phyloP scores from a whole-genome alignment of 176 grass and related monocot genomes.

The Leersia perrieri region DNA sequence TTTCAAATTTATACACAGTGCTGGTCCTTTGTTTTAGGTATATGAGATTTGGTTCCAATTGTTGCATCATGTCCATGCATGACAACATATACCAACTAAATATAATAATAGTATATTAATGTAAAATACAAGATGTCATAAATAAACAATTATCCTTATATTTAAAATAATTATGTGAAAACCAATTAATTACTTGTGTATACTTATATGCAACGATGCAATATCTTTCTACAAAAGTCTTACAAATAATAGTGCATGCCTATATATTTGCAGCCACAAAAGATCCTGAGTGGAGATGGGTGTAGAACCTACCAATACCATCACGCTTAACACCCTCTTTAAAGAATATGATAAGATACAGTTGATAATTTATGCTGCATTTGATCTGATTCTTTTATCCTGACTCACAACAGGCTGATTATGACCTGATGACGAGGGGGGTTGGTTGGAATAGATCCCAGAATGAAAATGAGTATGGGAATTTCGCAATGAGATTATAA shows the following conservation, averaged over 20 bases:
- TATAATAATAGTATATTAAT: not conserved
- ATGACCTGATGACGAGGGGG: constrained; percentile 59
- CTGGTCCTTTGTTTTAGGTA: constrained; percentile 13
- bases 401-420: constrained; percentile 61
- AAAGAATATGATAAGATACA: not conserved
- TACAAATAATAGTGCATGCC: not conserved
- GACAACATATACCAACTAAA: not conserved
- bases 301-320: not conserved
- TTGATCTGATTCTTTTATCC: constrained; percentile 17
- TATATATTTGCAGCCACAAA: not conserved
- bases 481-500: not conserved
- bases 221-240: not conserved
- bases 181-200: not conserved
- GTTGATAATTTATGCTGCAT: constrained; percentile 16
- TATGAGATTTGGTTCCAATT: constrained; percentile 5
- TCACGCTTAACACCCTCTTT: not conserved
- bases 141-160: not conserved
- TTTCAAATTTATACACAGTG: constrained; percentile 1
- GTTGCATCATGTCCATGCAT: not conserved
- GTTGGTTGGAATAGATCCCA: constrained; percentile 55
- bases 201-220: not conserved
- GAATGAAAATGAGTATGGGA: constrained; percentile 70
- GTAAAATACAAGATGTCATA: not conserved
- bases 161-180: not conserved
- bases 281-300: not conserved